Percentiles rank a stretch among this genome's conserved stretches.
Conservation (phyloP, 805 yeast genomes). For the Candida golubevii region DNA sequence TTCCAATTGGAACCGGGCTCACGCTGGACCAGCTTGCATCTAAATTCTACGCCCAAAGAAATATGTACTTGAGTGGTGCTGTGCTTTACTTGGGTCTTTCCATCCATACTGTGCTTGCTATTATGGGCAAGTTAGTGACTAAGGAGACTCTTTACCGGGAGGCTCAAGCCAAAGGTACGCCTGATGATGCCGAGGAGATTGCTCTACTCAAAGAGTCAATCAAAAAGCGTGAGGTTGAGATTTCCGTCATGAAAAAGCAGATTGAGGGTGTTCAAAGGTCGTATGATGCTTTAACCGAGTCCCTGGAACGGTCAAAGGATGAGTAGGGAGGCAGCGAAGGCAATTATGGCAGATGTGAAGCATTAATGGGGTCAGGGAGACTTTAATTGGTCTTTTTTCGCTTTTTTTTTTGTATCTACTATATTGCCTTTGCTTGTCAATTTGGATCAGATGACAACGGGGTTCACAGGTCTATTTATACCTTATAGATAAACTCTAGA, state of each 20-base stretch:
- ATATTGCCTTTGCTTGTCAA: too few relatives aligned
- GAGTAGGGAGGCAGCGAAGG: slow-evolving; percentile 4
- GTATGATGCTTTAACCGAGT: slow-evolving; percentile 39
- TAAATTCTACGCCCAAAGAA: slow-evolving; percentile 61
- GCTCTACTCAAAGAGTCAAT: slow-evolving; percentile 35
- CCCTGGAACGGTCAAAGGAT: slow-evolving; percentile 13
- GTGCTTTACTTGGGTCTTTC: slow-evolving; percentile 53
- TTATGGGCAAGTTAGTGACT: slow-evolving; percentile 49
- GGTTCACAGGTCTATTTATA: too few relatives aligned
- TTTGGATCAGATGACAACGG: too few relatives aligned
- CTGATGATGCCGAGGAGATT: slow-evolving; percentile 21
- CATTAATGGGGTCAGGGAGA: too few relatives aligned
- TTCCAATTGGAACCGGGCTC: slow-evolving; percentile 17
- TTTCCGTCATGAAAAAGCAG: slow-evolving; percentile 48
- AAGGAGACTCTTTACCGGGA: slow-evolving; percentile 33
- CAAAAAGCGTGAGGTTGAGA: slow-evolving; percentile 38
- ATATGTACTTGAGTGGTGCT: slow-evolving; percentile 59
- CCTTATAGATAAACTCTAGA: too few relatives aligned
- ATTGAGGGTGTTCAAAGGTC: slow-evolving; percentile 46
- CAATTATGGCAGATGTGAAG: too few relatives aligned
- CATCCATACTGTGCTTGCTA: slow-evolving; percentile 49
- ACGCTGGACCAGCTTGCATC: slow-evolving; percentile 52
- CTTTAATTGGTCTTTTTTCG: too few relatives aligned
- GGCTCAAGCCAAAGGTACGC: slow-evolving; percentile 5
- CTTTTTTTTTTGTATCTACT: too few relatives aligned